Conservation (phyloP, 805 yeast species). For the Suhomyces sp. region DNA sequence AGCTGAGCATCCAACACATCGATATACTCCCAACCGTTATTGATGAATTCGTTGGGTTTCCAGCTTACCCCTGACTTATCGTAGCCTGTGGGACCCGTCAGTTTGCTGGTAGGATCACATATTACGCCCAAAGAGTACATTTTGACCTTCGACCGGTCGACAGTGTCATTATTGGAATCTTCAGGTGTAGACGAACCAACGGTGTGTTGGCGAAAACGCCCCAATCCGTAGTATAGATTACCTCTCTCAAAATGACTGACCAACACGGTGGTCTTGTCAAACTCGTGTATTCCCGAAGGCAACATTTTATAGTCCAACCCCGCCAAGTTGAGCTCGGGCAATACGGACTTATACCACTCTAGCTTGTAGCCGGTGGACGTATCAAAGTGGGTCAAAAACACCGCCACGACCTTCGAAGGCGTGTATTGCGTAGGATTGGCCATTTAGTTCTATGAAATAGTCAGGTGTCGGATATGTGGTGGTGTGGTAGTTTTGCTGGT, state of each 20-base stretch:
- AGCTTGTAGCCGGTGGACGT: conserved; percentile 33
- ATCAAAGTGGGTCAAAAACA: conserved; percentile 38
- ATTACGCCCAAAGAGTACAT: conserved; percentile 67
- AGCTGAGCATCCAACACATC: conserved; percentile 30
- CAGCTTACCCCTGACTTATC: conserved; percentile 12
- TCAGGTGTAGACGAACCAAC: not conserved
- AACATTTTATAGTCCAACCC: conserved; percentile 39
- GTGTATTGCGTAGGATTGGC: not conserved
- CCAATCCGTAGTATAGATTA: conserved; percentile 32
- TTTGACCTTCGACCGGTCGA: conserved; percentile 33
- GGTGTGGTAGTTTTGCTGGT: not conserved
- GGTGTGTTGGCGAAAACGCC: conserved; percentile 28
- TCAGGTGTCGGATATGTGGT: not conserved
- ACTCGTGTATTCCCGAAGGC: conserved; percentile 43
- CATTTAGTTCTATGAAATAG: not conserved
- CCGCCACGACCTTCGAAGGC: conserved; percentile 27
- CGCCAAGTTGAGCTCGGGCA: conserved; percentile 15
- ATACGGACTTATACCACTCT: conserved; percentile 30
- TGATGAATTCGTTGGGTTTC: conserved; percentile 41
- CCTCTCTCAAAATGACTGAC: conserved; percentile 25
- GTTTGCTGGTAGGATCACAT: conserved; percentile 38
- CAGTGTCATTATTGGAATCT: not conserved
- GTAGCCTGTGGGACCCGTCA: not conserved
- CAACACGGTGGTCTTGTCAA: conserved; percentile 25
- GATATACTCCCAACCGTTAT: conserved; percentile 45